phyloP scores from a whole-genome alignment of 305 asterid species.

The Rubia balearica region DNA sequence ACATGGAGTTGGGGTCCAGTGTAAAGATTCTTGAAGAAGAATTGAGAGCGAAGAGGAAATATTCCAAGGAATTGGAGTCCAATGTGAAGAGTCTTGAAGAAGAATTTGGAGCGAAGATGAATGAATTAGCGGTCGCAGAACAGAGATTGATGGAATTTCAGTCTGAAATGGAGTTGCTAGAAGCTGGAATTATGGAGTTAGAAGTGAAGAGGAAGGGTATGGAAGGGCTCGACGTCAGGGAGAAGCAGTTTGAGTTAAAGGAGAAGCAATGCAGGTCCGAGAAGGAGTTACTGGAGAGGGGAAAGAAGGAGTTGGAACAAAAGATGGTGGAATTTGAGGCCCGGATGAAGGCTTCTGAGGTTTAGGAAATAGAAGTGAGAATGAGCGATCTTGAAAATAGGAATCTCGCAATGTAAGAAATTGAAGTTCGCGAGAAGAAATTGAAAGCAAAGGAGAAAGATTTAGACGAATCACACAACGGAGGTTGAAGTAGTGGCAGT shows the following conservation, averaged over 20 bases:
- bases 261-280: neutral
- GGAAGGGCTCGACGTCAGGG: neutral
- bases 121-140: neutral
- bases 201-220: neutral
- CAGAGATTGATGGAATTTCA: constrained; percentile 28
- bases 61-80: neutral
- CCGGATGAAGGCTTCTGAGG: neutral
- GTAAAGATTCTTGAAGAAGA: constrained; percentile 2
- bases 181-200: constrained; percentile 10
- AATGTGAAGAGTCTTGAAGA: constrained; percentile 1
- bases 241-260: constrained; percentile 11
- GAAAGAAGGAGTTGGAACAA: constrained; percentile 8
- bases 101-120: neutral
- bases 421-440: constrained; percentile 32
- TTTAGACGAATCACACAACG: constrained; percentile 3
- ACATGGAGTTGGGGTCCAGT: constrained; percentile 1
- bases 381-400: constrained; percentile 18
- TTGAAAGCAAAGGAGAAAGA: constrained; percentile 28
- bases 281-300: constrained; percentile 15
- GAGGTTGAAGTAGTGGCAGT: constrained; percentile 26
- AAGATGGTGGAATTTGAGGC: constrained; percentile 11
- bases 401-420: constrained; percentile 17
- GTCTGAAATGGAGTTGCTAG: constrained; percentile 26
- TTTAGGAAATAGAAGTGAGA: constrained; percentile 26
- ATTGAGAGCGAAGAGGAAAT: neutral